phyloP scores from a whole-genome alignment of 495 filamentous ascomycete species.

The Trichocladium antarcticum region DNA sequence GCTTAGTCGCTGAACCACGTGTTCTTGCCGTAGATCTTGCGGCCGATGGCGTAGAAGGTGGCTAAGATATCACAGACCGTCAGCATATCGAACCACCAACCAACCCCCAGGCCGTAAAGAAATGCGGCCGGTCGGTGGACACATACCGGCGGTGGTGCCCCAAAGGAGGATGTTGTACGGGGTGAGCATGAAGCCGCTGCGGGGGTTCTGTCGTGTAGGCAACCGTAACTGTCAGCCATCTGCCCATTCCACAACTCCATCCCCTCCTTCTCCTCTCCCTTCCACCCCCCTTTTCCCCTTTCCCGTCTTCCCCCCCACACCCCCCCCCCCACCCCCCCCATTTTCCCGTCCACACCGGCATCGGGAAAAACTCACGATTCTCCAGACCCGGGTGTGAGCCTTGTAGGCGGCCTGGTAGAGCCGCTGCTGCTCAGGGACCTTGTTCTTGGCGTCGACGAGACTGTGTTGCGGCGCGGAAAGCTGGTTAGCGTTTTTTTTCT shows the following conservation, averaged over 20 bases:
- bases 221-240: slow-evolving; percentile 20
- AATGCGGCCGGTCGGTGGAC: slow-evolving; percentile 10
- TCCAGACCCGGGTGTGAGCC: slow-evolving; percentile 64
- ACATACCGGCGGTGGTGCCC: slow-evolving; percentile 41
- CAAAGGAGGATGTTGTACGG: slow-evolving; percentile 66
- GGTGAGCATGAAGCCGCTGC: slow-evolving; percentile 54
- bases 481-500: slow-evolving; percentile 9
- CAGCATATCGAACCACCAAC: slow-evolving; percentile 21
- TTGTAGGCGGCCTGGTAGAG: slow-evolving; percentile 70
- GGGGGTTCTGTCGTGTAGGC: slow-evolving; percentile 44
- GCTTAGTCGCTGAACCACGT: slow-evolving; percentile 64
- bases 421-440: slow-evolving; percentile 72
- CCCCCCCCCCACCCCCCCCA: neutral
- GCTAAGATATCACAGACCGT: slow-evolving; percentile 47
- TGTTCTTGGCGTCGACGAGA: slow-evolving; percentile 72
- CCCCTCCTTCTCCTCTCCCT: neutral
- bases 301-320: neutral
- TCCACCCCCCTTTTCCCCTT: neutral
- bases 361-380: slow-evolving; percentile 53
- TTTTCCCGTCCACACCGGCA: too few species aligned
- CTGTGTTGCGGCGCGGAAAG: too few species aligned
- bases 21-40: slow-evolving; percentile 64
- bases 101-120: too few species aligned
- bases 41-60: slow-evolving; percentile 47
- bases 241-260: neutral